Conservation (phyloP, 331 rosid species). For the Malus hybrid region DNA sequence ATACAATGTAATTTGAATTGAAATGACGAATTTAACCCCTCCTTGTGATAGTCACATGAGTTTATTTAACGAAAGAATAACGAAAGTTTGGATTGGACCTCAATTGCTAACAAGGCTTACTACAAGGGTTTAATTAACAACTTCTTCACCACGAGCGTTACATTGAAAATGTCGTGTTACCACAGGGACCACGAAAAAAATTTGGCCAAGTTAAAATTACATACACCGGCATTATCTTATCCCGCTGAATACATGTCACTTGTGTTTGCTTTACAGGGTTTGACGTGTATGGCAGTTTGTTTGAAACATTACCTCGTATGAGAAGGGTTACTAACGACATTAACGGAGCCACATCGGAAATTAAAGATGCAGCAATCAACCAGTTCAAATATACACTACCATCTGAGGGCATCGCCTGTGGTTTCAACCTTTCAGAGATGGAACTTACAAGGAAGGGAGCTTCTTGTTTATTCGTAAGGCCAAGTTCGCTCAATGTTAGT, state of each 20-base stretch:
- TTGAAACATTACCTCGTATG: background rate
- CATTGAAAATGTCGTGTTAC: too few species aligned
- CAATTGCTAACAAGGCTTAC: too few species aligned
- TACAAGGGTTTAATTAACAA: too few species aligned
- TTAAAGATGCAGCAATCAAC: background rate
- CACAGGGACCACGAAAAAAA: too few species aligned
- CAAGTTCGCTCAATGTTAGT: slow-evolving; percentile 52
- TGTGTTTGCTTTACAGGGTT: background rate
- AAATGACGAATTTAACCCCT: too few species aligned
- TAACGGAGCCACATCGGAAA: background rate
- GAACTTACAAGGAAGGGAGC: slow-evolving; percentile 23
- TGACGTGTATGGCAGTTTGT: background rate
- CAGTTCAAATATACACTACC: background rate
- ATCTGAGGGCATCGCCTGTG: too few species aligned
- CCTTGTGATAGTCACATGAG: too few species aligned
- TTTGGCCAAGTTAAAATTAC: background rate
- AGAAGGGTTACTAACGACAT: background rate
- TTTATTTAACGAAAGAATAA: too few species aligned
- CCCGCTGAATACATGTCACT: background rate
- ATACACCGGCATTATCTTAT: background rate
- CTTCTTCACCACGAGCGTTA: too few species aligned
- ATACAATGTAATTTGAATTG: too few species aligned
- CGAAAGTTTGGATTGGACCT: too few species aligned
- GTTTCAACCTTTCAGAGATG: background rate
- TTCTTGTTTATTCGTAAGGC: slow-evolving; percentile 69